Evolutionary conservation across 2,329 filamentous ascomycete genomes (phyloP).

Genomic region (Phialocephala sp.): DNA sequence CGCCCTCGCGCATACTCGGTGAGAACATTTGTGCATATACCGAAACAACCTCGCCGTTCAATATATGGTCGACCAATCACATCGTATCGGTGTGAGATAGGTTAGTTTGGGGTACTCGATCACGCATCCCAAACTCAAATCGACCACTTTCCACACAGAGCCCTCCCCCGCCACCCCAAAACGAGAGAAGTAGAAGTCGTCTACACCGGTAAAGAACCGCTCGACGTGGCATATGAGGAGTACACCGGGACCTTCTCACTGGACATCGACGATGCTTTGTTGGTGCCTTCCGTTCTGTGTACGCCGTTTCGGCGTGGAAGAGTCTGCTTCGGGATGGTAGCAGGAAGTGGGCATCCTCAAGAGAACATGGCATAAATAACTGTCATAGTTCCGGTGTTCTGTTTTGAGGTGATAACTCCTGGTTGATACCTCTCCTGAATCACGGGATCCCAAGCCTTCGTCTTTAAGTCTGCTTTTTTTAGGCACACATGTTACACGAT

Average conservation of each 20-base stretch:
- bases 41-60: not conserved
- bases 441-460: too few relatives aligned
- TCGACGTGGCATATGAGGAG: not conserved
- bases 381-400: not conserved
- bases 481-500: too few relatives aligned
- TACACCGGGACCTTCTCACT: constrained; percentile 1
- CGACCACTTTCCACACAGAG: not conserved
- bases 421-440: not conserved
- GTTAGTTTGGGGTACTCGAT: not conserved
- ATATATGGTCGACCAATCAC: not conserved
- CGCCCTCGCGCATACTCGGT: not conserved
- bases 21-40: not conserved
- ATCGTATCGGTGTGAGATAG: not conserved
- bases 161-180: too few relatives aligned
- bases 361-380: not conserved
- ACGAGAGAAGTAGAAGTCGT: not conserved
- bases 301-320: not conserved
- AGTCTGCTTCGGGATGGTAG: not conserved
- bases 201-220: not conserved
- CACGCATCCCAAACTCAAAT: not conserved
- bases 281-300: not conserved
- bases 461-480: too few relatives aligned
- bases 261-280: not conserved
- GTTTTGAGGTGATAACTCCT: not conserved
- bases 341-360: not conserved